These are phyloP conservation scores for Posidonia australis DNA, from an alignment of 106 monocot species.

Conservation along the genomic window DNA sequence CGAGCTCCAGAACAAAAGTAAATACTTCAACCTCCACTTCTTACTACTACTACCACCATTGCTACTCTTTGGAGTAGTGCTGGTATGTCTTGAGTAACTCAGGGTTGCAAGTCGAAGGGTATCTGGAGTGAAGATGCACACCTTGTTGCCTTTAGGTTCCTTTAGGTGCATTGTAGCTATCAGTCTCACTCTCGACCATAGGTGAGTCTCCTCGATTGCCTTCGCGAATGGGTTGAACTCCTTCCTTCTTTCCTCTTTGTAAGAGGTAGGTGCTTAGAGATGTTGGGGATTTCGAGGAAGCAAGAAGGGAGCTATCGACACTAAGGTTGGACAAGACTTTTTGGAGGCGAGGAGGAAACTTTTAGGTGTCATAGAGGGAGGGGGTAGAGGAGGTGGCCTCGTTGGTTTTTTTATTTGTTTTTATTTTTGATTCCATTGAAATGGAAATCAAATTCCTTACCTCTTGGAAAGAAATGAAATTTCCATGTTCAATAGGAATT, in stretches of 20 bases:
- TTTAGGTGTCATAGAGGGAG: no score
- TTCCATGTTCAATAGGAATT: no score
- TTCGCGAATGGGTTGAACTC: conserved; percentile 11
- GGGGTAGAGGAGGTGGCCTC: no score
- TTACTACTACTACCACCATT: conserved; percentile 22
- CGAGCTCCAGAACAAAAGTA: conserved; percentile 60
- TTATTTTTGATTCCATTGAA: no score
- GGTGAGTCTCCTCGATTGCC: conserved; percentile 14
- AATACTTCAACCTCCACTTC: conserved; percentile 47
- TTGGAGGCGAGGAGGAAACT: conserved; percentile 41
- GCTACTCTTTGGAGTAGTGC: background rate
- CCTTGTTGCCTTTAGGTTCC: background rate
- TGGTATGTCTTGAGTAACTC: background rate
- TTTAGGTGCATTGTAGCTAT: background rate
- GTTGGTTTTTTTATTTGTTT: no score
- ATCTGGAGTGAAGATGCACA: background rate
- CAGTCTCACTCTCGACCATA: conserved; percentile 2
- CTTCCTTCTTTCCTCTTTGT: background rate
- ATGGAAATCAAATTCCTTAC: no score
- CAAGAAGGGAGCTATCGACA: background rate
- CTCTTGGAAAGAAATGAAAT: no score
- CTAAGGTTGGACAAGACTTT: conserved; percentile 2
- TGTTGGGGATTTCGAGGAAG: background rate
- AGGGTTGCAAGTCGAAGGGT: background rate
- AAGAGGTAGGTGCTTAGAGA: background rate